Percentiles rank a stretch among this genome's conserved stretches.
These are phyloP conservation scores for Blastomyces percursus DNA, from an alignment of 2,329 filamentous ascomycete genomes.

Conservation along the genomic window DNA sequence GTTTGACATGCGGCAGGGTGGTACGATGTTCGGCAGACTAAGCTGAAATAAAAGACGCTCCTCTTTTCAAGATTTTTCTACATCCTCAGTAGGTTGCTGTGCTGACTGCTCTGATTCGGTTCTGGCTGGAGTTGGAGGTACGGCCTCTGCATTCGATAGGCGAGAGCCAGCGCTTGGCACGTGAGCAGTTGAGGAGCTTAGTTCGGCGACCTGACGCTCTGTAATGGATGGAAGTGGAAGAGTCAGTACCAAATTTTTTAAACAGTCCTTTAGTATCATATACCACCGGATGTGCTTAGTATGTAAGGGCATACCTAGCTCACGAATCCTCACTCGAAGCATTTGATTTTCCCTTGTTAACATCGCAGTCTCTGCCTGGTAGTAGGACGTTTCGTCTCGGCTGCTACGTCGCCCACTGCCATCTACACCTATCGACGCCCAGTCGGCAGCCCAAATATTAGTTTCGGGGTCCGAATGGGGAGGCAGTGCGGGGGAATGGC, in stretches of 20 bases:
- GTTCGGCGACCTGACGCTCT: conserved; percentile 26
- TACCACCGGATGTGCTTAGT: background rate
- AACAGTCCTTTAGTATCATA: background rate
- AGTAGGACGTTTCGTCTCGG: conserved; percentile 38
- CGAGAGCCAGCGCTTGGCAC: conserved; percentile 14
- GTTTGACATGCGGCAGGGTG: background rate
- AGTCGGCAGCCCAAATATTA: conserved; percentile 4
- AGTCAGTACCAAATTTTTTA: conserved; percentile 8
- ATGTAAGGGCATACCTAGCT: conserved; percentile 30
- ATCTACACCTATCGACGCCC: conserved; percentile 14
- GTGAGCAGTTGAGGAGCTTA: conserved; percentile 17
- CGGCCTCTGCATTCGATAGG: conserved; percentile 15
- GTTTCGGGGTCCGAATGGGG: conserved; percentile 12
- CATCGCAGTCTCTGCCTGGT: conserved; percentile 39
- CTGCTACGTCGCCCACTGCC: conserved; percentile 27
- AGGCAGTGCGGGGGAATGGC: conserved; percentile 25
- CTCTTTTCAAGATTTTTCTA: conserved; percentile 4
- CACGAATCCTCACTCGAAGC: conserved; percentile 37
- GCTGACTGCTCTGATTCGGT: conserved; percentile 3
- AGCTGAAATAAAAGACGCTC: background rate
- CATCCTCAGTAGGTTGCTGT: conserved; percentile 3
- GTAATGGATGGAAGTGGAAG: conserved; percentile 1
- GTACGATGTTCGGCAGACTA: background rate
- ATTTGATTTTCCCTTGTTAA: conserved; percentile 40
- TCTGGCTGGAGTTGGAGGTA: background rate